Conservation (phyloP, 495 filamentous ascomycete species). For the Xylaria palmicola region DNA sequence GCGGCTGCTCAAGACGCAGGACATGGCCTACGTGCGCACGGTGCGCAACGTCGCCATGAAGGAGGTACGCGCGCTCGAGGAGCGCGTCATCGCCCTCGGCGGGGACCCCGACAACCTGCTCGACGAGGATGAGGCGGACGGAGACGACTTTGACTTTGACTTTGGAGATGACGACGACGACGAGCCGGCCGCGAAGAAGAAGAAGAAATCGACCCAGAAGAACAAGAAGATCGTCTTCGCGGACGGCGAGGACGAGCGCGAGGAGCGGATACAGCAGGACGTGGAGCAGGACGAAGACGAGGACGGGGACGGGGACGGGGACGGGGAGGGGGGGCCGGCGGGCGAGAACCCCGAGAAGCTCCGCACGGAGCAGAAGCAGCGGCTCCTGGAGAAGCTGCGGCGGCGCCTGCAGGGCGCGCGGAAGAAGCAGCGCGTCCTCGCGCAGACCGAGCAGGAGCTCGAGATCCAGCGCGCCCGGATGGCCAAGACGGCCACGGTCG, state of each 20-base stretch:
- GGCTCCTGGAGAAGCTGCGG: conserved; percentile 39
- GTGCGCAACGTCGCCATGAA: conserved; percentile 51
- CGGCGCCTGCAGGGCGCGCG: conserved; percentile 61
- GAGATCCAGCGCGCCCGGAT: conserved; percentile 63
- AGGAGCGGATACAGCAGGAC: conserved; percentile 19
- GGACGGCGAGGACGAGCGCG: conserved; percentile 35
- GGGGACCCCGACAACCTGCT: conserved; percentile 29
- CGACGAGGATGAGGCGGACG: conserved; percentile 27
- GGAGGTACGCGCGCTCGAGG: conserved; percentile 44
- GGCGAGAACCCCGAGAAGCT: conserved; percentile 48
- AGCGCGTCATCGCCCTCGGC: conserved; percentile 40
- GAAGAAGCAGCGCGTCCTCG: conserved; percentile 69
- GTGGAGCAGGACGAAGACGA: conserved; percentile 40
- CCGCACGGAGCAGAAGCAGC: conserved; percentile 48
- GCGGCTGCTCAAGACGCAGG: conserved; percentile 92
- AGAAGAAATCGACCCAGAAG: conserved; percentile 7
- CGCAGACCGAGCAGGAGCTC: conserved; percentile 70
- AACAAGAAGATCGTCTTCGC: conserved; percentile 49
- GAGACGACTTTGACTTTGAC: conserved; percentile 27
- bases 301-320: conserved; percentile 38
- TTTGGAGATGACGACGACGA: conserved; percentile 24
- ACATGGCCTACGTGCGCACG: conserved; percentile 80
- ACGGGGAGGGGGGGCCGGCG: conserved; percentile 42
- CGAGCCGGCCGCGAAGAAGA: background rate
- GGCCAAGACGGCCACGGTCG: conserved; percentile 69